These are phyloP conservation scores for Phlebiopsis gigantea DNA, from an alignment of 768 basidiomycete species.

Conservation along the genomic window DNA sequence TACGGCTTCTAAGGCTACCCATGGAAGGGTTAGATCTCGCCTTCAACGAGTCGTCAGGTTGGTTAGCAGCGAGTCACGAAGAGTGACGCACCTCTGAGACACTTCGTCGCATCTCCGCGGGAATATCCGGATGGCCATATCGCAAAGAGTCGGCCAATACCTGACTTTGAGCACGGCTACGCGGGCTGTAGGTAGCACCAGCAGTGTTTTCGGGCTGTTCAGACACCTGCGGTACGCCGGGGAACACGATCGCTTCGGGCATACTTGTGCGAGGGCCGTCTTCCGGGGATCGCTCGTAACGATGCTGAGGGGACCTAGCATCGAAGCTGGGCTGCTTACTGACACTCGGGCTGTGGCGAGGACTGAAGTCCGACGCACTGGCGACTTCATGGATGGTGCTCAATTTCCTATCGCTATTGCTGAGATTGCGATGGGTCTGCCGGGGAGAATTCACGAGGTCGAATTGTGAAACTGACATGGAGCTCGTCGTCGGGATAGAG, in stretches of 20 bases:
- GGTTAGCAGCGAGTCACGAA: background rate
- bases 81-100: constrained; percentile 8
- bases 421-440: constrained; percentile 3
- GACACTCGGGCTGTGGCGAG: constrained; percentile 18
- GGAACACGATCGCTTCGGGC: constrained; percentile 17
- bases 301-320: background rate
- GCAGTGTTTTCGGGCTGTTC: constrained; percentile 3
- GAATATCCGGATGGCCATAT: constrained; percentile 18
- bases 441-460: constrained; percentile 19
- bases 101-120: constrained; percentile 18
- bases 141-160: constrained; percentile 17
- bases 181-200: constrained; percentile 1
- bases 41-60: too few species aligned
- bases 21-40: background rate
- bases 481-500: constrained; percentile 15
- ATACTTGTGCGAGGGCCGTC: background rate
- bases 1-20: background rate
- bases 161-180: constrained; percentile 9
- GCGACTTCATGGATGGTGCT: constrained; percentile 23
- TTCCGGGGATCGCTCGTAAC: constrained; percentile 3
- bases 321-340: background rate
- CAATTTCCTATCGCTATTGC: constrained; percentile 14
- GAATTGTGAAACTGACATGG: constrained; percentile 22
- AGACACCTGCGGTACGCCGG: constrained; percentile 6
- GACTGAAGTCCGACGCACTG: constrained; percentile 22